Percentiles rank a stretch among this genome's conserved stretches.
phyloP scores from a whole-genome alignment of 441 rosid species.

The Euphorbia schlechtendalii region DNA sequence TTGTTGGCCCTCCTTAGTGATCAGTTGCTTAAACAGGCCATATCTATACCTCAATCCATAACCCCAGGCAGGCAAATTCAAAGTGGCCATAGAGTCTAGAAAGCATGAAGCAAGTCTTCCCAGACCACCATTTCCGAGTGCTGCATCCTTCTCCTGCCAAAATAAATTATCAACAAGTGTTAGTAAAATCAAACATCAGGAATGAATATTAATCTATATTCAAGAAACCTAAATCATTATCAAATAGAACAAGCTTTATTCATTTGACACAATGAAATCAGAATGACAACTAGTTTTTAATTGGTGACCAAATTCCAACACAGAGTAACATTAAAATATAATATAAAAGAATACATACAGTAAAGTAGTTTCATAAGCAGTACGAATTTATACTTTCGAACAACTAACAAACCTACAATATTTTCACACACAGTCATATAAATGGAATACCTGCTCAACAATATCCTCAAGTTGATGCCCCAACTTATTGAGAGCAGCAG shows the following conservation, averaged over 20 bases:
- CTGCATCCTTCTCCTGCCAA: slow-evolving; percentile 94
- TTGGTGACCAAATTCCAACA: neutral
- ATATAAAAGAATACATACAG: neutral
- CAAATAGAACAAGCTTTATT: slow-evolving; percentile 2
- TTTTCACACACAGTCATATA: no score
- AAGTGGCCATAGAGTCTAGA: slow-evolving; percentile 94
- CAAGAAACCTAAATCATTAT: neutral
- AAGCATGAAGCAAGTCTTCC: slow-evolving; percentile 99
- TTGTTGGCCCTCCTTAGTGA: slow-evolving; percentile 87
- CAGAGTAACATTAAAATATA: neutral
- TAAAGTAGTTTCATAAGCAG: neutral
- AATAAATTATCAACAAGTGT: slow-evolving; percentile 15
- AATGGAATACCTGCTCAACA: slow-evolving; percentile 57
- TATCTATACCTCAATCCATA: slow-evolving; percentile 92
- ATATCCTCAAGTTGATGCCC: slow-evolving; percentile 85
- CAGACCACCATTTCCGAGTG: slow-evolving; percentile 97
- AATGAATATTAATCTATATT: slow-evolving; percentile 4
- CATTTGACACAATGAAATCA: slow-evolving; percentile 5
- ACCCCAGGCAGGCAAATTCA: slow-evolving; percentile 98
- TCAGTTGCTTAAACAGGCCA: slow-evolving; percentile 86
- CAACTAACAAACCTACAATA: neutral
- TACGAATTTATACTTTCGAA: no score
- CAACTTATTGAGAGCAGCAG: slow-evolving; percentile 63
- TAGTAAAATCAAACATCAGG: slow-evolving; percentile 5
- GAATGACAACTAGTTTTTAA: neutral